Conservation (phyloP, 2,329 filamentous ascomycete genomes). For the Magnaporthales sp. region DNA sequence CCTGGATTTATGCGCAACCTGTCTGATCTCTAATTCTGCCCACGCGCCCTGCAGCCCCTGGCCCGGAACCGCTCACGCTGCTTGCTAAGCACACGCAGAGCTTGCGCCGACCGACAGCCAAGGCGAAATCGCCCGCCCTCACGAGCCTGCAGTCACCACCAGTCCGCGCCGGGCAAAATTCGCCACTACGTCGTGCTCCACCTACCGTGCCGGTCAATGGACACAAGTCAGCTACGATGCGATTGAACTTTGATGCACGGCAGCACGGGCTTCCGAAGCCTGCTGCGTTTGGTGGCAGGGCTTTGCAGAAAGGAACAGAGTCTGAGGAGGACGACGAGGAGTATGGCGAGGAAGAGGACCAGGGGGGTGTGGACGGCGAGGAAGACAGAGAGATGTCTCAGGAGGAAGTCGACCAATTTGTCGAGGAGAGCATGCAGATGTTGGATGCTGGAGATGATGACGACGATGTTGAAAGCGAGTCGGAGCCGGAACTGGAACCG, state of each 20-base stretch:
- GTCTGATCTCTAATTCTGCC: background rate
- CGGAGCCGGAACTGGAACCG: background rate
- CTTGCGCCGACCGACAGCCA: conserved; percentile 35
- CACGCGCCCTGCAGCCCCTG: conserved; percentile 30
- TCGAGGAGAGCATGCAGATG: conserved; percentile 35
- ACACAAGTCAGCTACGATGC: conserved; percentile 38
- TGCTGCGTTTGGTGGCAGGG: background rate
- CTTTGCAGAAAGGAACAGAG: conserved; percentile 14
- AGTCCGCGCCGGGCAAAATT: conserved; percentile 27
- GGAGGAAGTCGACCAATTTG: conserved; percentile 16
- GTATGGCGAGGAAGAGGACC: conserved; percentile 20
- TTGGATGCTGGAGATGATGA: conserved; percentile 20
- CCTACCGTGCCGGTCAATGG: background rate
- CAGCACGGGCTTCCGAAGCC: conserved; percentile 11
- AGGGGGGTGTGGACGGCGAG: conserved; percentile 9
- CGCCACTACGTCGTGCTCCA: background rate
- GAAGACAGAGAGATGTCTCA: conserved; percentile 11
- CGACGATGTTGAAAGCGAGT: background rate
- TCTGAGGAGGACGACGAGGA: conserved; percentile 19
- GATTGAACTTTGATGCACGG: conserved; percentile 39
- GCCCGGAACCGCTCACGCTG: conserved; percentile 43
- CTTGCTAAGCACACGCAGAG: conserved; percentile 41
- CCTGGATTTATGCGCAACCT: background rate
- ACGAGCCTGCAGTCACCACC: conserved; percentile 53
- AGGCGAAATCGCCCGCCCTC: conserved; percentile 52